Evolutionary conservation across 2,329 filamentous ascomycete species (phyloP).

Genomic region (Scedosporium boydii): DNA sequence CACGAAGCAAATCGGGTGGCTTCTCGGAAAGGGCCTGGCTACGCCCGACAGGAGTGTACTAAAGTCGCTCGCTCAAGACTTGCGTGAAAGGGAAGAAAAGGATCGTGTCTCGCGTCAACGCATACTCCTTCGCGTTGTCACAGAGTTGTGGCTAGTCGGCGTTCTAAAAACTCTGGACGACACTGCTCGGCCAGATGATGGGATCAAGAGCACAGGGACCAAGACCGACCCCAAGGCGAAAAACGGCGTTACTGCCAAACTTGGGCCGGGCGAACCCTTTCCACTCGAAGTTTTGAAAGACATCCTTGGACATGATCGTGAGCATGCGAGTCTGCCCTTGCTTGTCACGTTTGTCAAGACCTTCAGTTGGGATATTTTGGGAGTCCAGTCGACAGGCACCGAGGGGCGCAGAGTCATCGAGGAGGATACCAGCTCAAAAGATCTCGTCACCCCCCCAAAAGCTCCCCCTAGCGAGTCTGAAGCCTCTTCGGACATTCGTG

Average conservation of each 20-base stretch:
- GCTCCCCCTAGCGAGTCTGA: conserved; percentile 5
- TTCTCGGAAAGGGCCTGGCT: conserved; percentile 81
- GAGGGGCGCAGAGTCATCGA: conserved; percentile 79
- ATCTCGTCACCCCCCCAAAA: conserved; percentile 12
- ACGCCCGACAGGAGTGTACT: conserved; percentile 79
- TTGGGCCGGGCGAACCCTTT: conserved; percentile 75
- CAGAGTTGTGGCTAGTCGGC: conserved; percentile 91
- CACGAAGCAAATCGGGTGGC: conserved; percentile 85
- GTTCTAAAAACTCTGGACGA: conserved; percentile 73
- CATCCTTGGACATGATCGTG: conserved; percentile 82
- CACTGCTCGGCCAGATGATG: conserved; percentile 51
- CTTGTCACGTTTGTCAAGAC: conserved; percentile 94
- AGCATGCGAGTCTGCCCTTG: conserved; percentile 82
- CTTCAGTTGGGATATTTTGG: conserved; percentile 91
- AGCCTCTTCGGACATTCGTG: conserved; percentile 19
- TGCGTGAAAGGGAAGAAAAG: conserved; percentile 91
- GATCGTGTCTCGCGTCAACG: conserved; percentile 82
- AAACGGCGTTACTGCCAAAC: conserved; percentile 43
- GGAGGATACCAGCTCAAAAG: conserved; percentile 62
- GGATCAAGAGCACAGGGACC: conserved; percentile 48
- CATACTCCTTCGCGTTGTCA: conserved; percentile 78
- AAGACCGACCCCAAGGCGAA: conserved; percentile 57
- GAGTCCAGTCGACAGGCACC: conserved; percentile 59
- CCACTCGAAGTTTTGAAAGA: conserved; percentile 97
- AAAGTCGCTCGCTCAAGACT: conserved; percentile 69